phyloP scores from a whole-genome alignment of 78 protist genomes.

The Chrysochromulina tobinii region DNA sequence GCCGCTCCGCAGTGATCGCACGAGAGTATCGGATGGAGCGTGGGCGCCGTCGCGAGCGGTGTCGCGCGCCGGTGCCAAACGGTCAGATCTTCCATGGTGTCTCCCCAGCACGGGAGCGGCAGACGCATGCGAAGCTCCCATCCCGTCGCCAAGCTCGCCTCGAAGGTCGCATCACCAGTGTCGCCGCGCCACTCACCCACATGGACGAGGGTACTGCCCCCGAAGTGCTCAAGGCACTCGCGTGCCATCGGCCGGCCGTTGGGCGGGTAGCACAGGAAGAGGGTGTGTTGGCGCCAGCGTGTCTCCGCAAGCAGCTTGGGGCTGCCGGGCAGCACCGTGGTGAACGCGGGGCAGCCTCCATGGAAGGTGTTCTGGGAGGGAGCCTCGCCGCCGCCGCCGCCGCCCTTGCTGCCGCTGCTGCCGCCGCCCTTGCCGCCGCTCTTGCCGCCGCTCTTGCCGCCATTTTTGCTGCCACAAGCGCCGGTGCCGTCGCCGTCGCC shows the following conservation, averaged over 20 bases:
- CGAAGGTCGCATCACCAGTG: neutral
- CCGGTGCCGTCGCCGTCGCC: too few species aligned
- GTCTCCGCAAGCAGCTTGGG: neutral
- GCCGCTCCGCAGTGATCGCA: neutral
- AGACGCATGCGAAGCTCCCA: neutral
- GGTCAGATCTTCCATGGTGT: neutral
- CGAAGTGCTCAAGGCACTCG: neutral
- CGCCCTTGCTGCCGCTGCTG: too few species aligned
- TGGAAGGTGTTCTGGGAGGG: too few species aligned
- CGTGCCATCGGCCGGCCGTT: neutral
- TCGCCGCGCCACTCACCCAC: constrained; percentile 14
- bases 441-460: neutral
- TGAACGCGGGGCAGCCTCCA: neutral
- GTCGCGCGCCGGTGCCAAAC: neutral
- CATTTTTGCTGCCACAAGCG: neutral
- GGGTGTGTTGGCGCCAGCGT: neutral
- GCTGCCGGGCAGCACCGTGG: neutral
- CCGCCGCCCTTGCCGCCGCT: neutral
- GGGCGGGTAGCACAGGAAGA: constrained; percentile 6
- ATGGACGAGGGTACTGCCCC: neutral
- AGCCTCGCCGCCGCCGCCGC: too few species aligned
- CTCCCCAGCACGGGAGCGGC: neutral
- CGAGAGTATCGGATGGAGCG: neutral
- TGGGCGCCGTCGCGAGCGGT: neutral
- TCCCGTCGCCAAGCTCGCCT: too few species aligned